These are phyloP conservation scores for Megacollybia marginata DNA, from an alignment of 768 basidiomycete genomes.

Conservation along the genomic window DNA sequence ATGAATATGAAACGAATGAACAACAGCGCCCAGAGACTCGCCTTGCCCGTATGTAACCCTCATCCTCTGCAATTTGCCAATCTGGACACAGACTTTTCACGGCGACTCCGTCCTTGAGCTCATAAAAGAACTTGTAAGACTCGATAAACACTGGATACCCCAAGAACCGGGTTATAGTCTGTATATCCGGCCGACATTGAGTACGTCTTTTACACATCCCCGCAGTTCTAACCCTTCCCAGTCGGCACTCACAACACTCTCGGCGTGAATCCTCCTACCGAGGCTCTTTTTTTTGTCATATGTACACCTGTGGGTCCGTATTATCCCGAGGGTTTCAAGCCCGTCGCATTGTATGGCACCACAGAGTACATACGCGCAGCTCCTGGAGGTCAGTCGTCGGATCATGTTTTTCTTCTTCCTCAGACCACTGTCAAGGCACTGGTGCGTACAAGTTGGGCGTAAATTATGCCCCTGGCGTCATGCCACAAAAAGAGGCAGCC, in stretches of 20 bases:
- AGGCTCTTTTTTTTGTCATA: constrained; percentile 84
- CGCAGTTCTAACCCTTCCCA: constrained; percentile 19
- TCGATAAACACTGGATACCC: constrained; percentile 92
- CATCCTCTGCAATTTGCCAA: background rate
- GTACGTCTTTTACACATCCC: constrained; percentile 15
- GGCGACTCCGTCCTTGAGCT: constrained; percentile 66
- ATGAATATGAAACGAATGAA: constrained; percentile 99
- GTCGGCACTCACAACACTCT: constrained; percentile 73
- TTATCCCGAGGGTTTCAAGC: constrained; percentile 84
- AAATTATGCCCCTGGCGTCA: constrained; percentile 84
- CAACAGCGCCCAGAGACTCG: constrained; percentile 68
- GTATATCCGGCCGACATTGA: constrained; percentile 83
- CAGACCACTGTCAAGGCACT: constrained; percentile 40
- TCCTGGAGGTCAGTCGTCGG: constrained; percentile 57
- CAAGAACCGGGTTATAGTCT: constrained; percentile 81
- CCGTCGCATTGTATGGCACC: constrained; percentile 80
- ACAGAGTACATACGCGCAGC: constrained; percentile 79
- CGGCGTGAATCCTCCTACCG: constrained; percentile 67
- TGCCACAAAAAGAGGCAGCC: constrained; percentile 76
- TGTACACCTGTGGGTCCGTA: constrained; percentile 80
- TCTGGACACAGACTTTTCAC: constrained; percentile 58
- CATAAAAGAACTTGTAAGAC: constrained; percentile 77
- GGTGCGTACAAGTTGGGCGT: constrained; percentile 84
- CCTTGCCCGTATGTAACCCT: constrained; percentile 52
- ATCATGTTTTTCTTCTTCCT: background rate